Conservation (phyloP, 371 early-diverging fungal genomes). For the Capillidium rhysosporum region DNA sequence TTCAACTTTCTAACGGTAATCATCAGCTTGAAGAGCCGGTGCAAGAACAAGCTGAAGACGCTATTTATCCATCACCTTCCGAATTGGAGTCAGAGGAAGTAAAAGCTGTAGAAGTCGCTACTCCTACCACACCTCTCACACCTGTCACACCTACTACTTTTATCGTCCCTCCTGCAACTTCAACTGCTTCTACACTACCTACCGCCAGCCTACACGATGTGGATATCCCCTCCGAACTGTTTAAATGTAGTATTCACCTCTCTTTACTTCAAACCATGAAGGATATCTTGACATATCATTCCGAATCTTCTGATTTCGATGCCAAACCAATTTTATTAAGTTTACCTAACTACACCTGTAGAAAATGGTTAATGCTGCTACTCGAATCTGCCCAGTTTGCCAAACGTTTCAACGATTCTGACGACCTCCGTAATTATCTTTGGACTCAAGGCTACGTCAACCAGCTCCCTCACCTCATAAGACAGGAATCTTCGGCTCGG, state of each 20-base stretch:
- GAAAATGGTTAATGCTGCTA: conserved; percentile 40
- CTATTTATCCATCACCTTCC: neutral
- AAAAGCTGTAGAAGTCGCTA: neutral
- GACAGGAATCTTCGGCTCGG: conserved; percentile 33
- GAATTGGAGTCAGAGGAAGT: conserved; percentile 2
- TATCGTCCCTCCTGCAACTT: neutral
- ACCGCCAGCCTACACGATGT: conserved; percentile 6
- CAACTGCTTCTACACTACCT: neutral
- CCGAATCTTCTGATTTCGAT: conserved; percentile 2
- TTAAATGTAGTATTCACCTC: conserved; percentile 20
- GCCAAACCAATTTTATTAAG: conserved; percentile 8
- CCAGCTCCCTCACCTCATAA: conserved; percentile 64
- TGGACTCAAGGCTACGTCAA: conserved; percentile 59
- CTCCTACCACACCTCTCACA: neutral
- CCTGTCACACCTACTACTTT: neutral
- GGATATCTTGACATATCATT: conserved; percentile 14
- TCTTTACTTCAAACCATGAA: conserved; percentile 19
- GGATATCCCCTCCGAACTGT: conserved; percentile 18
- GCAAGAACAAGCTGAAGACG: conserved; percentile 10
- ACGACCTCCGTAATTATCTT: conserved; percentile 46
- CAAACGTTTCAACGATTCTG: conserved; percentile 48
- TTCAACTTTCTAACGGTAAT: too few relatives aligned
- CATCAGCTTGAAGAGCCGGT: neutral
- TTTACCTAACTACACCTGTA: conserved; percentile 18
- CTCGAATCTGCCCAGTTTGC: conserved; percentile 62